A percentile compares a stretch with the other conserved stretches of the same genome.
phyloP scores from a whole-genome alignment of 441 rosid species.

The Theobroma grandiflorum region DNA sequence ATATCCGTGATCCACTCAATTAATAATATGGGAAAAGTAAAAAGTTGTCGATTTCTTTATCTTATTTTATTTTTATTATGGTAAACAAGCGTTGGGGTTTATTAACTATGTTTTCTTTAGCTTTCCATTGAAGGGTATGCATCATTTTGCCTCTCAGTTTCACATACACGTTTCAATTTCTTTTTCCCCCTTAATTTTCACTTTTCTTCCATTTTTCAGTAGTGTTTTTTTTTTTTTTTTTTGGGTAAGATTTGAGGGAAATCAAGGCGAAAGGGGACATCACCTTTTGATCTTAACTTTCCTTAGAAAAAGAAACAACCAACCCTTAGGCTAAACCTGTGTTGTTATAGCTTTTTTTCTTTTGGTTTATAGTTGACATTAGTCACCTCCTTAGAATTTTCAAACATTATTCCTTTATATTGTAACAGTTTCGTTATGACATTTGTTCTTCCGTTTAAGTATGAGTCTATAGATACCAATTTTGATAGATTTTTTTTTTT shows the following conservation, averaged over 20 bases:
- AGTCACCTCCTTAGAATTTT: neutral
- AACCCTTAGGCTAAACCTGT: neutral
- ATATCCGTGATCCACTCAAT: too few relatives aligned
- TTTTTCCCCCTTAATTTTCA: neutral
- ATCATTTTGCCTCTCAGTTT: neutral
- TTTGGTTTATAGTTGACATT: neutral
- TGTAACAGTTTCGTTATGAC: neutral
- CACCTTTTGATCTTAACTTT: neutral
- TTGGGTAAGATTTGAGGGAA: neutral
- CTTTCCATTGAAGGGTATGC: neutral
- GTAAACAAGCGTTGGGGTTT: neutral
- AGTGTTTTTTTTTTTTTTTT: neutral
- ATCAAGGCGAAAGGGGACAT: neutral
- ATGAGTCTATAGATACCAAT: neutral
- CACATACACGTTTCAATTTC: neutral
- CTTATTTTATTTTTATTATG: too few relatives aligned
- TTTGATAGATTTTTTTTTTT: neutral
- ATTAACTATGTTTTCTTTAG: neutral
- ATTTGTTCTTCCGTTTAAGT: neutral
- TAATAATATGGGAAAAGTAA: too few relatives aligned
- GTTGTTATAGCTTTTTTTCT: neutral
- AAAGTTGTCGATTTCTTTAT: too few relatives aligned
- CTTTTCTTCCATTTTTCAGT: neutral
- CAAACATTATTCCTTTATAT: neutral
- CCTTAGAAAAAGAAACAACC: neutral